Evolutionary conservation across 169 alveolate genomes (phyloP).

Genomic region (Neospora caninum): DNA sequence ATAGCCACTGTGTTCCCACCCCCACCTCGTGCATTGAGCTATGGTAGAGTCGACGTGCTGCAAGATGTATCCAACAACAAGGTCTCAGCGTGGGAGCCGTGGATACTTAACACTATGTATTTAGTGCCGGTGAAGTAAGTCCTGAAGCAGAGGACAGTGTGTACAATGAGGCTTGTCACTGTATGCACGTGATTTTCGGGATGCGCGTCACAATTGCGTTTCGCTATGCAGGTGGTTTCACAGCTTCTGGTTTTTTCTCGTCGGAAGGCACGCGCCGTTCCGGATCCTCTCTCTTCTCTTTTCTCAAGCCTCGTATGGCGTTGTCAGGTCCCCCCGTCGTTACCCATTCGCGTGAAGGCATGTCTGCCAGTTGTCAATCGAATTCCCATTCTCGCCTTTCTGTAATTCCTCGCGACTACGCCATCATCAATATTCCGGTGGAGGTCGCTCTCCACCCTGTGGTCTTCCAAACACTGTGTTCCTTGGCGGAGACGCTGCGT

Average conservation of each 20-base stretch:
- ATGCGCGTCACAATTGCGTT: not conserved
- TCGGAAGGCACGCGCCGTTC: not conserved
- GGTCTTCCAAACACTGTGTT: not conserved
- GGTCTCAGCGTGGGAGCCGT: no score
- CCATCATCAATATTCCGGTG: conserved; percentile 34
- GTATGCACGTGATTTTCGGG: no score
- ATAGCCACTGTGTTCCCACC: no score
- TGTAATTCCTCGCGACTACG: not conserved
- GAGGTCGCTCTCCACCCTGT: conserved; percentile 38
- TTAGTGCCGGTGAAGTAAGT: no score
- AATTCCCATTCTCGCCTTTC: not conserved
- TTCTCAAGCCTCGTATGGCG: not conserved
- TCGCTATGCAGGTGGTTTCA: not conserved
- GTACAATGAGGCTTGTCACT: no score
- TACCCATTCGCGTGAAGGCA: not conserved
- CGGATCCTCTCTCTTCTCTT: not conserved
- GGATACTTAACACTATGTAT: no score
- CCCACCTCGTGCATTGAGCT: no score
- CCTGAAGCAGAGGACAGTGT: no score
- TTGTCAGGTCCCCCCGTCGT: not conserved
- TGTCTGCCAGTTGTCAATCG: not conserved
- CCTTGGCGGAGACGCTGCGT: not conserved
- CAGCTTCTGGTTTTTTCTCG: not conserved
- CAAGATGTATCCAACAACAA: no score
- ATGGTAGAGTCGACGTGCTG: no score